phyloP scores from a whole-genome alignment of 2,329 filamentous ascomycete species.

The Plenodomus biglobosus region DNA sequence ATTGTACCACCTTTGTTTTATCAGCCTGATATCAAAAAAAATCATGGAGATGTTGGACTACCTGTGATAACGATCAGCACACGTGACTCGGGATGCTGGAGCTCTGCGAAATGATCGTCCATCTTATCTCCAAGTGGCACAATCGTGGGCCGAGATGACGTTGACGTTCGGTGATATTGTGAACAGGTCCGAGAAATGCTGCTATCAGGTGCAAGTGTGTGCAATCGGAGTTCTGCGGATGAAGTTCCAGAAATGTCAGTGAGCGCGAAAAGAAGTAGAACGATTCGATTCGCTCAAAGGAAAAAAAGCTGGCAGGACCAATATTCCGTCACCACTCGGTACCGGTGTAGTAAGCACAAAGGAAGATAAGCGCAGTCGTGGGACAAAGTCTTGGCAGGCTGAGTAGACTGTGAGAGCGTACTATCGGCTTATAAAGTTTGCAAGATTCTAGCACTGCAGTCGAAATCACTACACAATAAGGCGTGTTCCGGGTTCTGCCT shows the following conservation, averaged over 20 bases:
- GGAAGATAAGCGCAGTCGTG: slow-evolving; percentile 7
- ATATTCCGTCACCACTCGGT: slow-evolving; percentile 10
- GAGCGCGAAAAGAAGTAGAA: neutral
- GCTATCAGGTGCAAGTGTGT: neutral
- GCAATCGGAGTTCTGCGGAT: neutral
- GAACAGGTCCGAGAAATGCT: neutral
- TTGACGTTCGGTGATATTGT: neutral
- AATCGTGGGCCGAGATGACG: neutral
- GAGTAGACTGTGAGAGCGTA: neutral
- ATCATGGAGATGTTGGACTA: slow-evolving; percentile 28
- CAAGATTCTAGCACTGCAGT: neutral
- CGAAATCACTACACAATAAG: neutral
- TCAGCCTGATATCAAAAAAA: neutral
- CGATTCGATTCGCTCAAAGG: slow-evolving; percentile 2
- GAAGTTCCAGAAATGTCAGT: neutral
- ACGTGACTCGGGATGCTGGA: slow-evolving; percentile 66
- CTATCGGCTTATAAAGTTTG: neutral
- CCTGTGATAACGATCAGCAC: slow-evolving; percentile 91
- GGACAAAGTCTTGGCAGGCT: slow-evolving; percentile 5
- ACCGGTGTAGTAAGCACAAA: slow-evolving; percentile 7
- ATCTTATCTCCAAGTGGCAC: slow-evolving; percentile 17
- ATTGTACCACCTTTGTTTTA: slow-evolving; percentile 65
- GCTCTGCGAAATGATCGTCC: slow-evolving; percentile 31
- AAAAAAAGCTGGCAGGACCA: slow-evolving; percentile 3
- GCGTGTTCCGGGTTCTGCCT: slow-evolving; percentile 12